phyloP scores from a whole-genome alignment of 1,139 yeast species.

The Pneumocystis canis region DNA sequence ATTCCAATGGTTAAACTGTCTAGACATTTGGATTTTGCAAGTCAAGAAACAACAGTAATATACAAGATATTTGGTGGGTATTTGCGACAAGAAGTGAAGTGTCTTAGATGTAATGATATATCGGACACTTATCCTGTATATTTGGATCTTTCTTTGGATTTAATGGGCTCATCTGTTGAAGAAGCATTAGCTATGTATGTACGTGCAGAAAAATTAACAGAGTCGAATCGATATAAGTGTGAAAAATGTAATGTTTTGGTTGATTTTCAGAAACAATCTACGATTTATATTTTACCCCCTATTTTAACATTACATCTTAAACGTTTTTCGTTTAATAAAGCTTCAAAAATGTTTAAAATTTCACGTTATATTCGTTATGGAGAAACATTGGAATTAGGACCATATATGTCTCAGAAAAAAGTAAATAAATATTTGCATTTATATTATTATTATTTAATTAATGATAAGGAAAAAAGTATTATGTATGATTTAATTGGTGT shows the following conservation, averaged over 20 bases:
- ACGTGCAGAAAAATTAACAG: constrained; percentile 15
- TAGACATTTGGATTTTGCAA: constrained; percentile 14
- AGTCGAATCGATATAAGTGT: constrained; percentile 45
- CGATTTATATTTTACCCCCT: constrained; percentile 75
- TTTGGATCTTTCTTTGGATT: constrained; percentile 72
- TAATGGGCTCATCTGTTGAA: constrained; percentile 19
- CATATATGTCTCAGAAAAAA: constrained; percentile 33
- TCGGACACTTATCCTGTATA: constrained; percentile 90
- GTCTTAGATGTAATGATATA: constrained; percentile 62
- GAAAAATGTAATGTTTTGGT: constrained; percentile 71
- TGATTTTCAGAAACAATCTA: constrained; percentile 59
- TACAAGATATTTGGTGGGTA: constrained; percentile 92
- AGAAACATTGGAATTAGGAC: constrained; percentile 54
- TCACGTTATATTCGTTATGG: constrained; percentile 77
- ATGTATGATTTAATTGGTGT: constrained; percentile 69
- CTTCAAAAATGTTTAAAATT: constrained; percentile 46
- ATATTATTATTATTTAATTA: not conserved
- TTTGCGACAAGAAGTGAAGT: constrained; percentile 67
- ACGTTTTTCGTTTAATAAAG: constrained; percentile 54
- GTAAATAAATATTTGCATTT: constrained; percentile 19
- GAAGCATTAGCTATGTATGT: constrained; percentile 15
- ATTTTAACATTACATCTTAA: constrained; percentile 74
- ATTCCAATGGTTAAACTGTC: constrained; percentile 1
- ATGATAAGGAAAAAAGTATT: constrained; percentile 27
- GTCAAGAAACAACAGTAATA: constrained; percentile 47